Base-by-base conservation (phyloP, 140 eudicot genomes). In the Senecio squalidus region DNA sequence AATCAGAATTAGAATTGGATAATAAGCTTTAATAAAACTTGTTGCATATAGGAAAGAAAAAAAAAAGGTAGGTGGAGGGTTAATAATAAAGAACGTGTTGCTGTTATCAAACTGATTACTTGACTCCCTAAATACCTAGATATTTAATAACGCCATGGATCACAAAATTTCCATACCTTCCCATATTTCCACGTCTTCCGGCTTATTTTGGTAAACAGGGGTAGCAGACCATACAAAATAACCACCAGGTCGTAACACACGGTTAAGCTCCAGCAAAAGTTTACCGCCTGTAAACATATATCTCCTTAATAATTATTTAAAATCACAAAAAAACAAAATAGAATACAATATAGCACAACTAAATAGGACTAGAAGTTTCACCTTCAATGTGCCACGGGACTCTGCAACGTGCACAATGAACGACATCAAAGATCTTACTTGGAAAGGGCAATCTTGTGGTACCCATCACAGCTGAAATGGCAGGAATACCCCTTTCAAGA, bases 351-450 rank as follows among this genome's bases (percentile, higher is more conserved):
- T 7, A 4, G n/a, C n/a, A n/a, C n/a, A 3, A 27, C 50, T 25
- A 34, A 8, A 30, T 47, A 15, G 26, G 6, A 31, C 4, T 11
- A n/a, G 5, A 70, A 34, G 17, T 14, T 52, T 58, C 36, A 83
- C 93, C 93, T 84, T 84, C 93, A 54, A 74, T 73, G 61, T 84
- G 93, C 93, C 93, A 84, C 1, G 93, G 88, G 55, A 84, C 88
- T 76, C 93, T 74, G 63, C 93, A 84, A 51, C 93, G 84, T 1
- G 93, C 93, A 74, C 93, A 84, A 48, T 84, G 93, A 62, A 84
- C 84, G 16, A 74, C 62, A 46, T 84, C 93, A 64, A 73, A 84
- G 60, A 74, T 80, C 62, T 73, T 84, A 74, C 93, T 73, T 1
- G 93, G 88, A 52, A 76, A 84, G 21, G 88, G 93, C 23, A 84